Evolutionary conservation across 495 filamentous ascomycete genomes (phyloP).

Genomic region (Lophiotrema nucula): DNA sequence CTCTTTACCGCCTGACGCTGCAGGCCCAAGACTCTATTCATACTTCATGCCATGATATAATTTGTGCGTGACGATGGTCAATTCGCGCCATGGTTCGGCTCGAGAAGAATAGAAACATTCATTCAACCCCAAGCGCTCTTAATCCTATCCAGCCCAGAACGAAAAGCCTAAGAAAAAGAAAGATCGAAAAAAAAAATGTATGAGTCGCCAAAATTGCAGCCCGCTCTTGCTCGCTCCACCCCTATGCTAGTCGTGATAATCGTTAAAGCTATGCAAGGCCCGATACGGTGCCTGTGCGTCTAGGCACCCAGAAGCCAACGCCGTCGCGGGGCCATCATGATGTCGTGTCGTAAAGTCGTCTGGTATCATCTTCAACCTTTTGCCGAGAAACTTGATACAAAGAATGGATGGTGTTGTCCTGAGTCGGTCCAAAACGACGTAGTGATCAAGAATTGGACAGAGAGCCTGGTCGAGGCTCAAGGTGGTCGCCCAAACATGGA

Average conservation of each 20-base stretch:
- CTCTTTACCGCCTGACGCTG: too few species aligned
- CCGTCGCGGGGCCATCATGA: slow-evolving; percentile 16
- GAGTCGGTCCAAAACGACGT: not conserved
- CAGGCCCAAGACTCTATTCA: slow-evolving; percentile 19
- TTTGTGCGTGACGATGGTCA: not conserved
- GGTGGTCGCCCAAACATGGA: too few species aligned
- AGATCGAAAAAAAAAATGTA: slow-evolving; percentile 6
- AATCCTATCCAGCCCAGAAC: not conserved
- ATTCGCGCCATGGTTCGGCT: not conserved
- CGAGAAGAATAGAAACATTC: not conserved
- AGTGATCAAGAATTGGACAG: too few species aligned
- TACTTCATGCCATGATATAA: slow-evolving; percentile 10
- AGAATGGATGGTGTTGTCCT: too few species aligned
- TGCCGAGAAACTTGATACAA: not conserved
- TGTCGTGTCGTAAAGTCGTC: slow-evolving; percentile 32
- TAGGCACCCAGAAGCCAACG: slow-evolving; percentile 8
- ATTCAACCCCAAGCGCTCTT: not conserved
- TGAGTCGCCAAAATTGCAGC: not conserved
- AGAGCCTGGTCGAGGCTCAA: too few species aligned
- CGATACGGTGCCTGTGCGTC: not conserved
- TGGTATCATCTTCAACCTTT: slow-evolving; percentile 35
- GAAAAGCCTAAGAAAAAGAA: slow-evolving; percentile 3
- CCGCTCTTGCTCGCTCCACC: slow-evolving; percentile 16
- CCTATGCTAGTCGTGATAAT: slow-evolving; percentile 32
- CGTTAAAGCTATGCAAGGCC: slow-evolving; percentile 17